phyloP scores from a whole-genome alignment of 805 yeast genomes.

The Barnettozyma vustinii region DNA sequence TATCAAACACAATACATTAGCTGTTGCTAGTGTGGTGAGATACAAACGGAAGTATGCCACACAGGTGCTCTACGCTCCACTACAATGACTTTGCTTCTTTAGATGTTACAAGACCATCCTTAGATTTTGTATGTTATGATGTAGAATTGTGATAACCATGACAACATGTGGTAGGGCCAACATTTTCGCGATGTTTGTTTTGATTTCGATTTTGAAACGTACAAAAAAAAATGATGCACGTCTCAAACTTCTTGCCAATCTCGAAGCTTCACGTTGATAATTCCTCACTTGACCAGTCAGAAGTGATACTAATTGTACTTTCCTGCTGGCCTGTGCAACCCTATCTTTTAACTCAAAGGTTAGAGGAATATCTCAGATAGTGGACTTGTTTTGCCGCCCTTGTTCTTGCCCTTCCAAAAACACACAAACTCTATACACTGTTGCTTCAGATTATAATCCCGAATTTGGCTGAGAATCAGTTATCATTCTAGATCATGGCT shows the following conservation, averaged over 20 bases:
- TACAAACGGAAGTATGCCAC: slow-evolving; percentile 87
- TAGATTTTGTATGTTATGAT: background rate
- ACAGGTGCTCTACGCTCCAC: slow-evolving; percentile 86
- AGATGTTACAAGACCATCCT: background rate
- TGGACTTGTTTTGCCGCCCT: background rate
- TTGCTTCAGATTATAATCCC: background rate
- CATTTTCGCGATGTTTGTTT: slow-evolving; percentile 5
- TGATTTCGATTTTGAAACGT: slow-evolving; percentile 1
- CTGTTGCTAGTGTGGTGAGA: slow-evolving; percentile 88
- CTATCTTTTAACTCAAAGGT: background rate
- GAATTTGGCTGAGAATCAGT: background rate
- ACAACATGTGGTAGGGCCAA: background rate
- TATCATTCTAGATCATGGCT: slow-evolving; percentile 3
- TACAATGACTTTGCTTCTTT: slow-evolving; percentile 33
- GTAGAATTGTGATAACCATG: background rate
- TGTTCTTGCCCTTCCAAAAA: background rate
- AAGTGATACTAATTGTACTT: too few species aligned
- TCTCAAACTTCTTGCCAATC: background rate
- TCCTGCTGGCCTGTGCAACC: background rate
- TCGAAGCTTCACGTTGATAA: background rate
- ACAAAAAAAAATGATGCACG: background rate
- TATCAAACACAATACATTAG: slow-evolving; percentile 87
- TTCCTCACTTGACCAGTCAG: background rate
- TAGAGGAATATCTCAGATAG: background rate
- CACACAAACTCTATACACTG: background rate